Conservation (phyloP, 73 alveolate genomes). For the Durusdinium trenchii region DNA sequence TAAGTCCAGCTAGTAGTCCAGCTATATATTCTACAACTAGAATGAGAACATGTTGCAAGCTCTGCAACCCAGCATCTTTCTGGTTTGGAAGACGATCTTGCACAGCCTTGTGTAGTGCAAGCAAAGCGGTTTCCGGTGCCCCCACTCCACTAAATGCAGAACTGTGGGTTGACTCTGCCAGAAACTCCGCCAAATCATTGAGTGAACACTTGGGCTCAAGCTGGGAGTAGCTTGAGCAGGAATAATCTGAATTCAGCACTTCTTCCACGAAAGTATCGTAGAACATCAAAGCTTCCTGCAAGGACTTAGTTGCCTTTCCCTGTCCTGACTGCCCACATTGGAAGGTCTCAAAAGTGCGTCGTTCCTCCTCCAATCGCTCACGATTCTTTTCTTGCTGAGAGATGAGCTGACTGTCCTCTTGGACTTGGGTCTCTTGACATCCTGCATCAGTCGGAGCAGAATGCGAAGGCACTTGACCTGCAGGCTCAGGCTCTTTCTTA, state of each 20-base stretch:
- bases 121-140: slow-evolving; percentile 7
- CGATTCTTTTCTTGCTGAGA: not conserved
- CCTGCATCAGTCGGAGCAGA: not conserved
- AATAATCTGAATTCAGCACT: not conserved
- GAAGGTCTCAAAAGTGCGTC: no score
- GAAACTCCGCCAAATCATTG: not conserved
- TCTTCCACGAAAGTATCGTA: not conserved
- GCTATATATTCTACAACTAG: no score
- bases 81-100: not conserved
- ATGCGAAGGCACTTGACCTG: not conserved
- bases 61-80: no score
- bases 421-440: not conserved
- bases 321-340: not conserved
- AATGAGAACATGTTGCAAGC: no score
- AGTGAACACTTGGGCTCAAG: not conserved
- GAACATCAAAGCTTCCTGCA: not conserved
- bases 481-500: not conserved
- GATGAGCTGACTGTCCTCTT: not conserved
- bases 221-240: not conserved
- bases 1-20: no score
- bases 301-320: not conserved
- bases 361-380: not conserved
- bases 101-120: not conserved
- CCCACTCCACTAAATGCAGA: slow-evolving; percentile 11
- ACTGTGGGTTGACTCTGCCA: not conserved